phyloP scores from a whole-genome alignment of 345 rosid species.

The Hibiscus mutabilis region DNA sequence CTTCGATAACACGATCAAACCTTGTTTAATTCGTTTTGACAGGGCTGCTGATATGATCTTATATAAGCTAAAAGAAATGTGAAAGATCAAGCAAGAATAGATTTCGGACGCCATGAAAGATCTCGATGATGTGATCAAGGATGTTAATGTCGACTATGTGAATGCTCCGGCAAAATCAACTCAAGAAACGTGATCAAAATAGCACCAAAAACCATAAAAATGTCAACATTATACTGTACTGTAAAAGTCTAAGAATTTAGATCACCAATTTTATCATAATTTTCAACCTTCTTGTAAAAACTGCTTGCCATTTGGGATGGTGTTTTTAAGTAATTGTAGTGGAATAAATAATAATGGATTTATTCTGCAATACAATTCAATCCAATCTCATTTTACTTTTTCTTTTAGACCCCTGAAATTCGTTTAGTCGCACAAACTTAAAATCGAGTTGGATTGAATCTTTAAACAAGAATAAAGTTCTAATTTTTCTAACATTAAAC shows the following conservation, averaged over 20 bases:
- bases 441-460: too few relatives aligned
- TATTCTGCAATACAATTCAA: neutral
- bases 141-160: constrained; percentile 35
- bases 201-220: neutral
- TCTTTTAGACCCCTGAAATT: too few relatives aligned
- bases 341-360: neutral
- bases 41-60: constrained; percentile 10
- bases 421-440: too few relatives aligned
- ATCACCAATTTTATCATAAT: neutral
- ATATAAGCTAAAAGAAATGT: constrained; percentile 83
- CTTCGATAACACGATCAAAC: neutral
- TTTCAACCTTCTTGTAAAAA: neutral
- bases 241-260: neutral
- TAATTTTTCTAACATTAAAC: too few relatives aligned
- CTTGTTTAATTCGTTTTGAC: neutral
- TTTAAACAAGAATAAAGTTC: too few relatives aligned
- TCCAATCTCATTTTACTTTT: neutral
- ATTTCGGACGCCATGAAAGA: constrained; percentile 49
- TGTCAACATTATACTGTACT: neutral
- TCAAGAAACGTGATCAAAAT: neutral
- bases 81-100: constrained; percentile 73
- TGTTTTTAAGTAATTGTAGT: neutral
- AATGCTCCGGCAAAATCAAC: neutral
- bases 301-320: neutral
- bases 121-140: constrained; percentile 35